Conservation (phyloP, 805 yeast genomes). For the Wickerhamomyces xylosicus region DNA sequence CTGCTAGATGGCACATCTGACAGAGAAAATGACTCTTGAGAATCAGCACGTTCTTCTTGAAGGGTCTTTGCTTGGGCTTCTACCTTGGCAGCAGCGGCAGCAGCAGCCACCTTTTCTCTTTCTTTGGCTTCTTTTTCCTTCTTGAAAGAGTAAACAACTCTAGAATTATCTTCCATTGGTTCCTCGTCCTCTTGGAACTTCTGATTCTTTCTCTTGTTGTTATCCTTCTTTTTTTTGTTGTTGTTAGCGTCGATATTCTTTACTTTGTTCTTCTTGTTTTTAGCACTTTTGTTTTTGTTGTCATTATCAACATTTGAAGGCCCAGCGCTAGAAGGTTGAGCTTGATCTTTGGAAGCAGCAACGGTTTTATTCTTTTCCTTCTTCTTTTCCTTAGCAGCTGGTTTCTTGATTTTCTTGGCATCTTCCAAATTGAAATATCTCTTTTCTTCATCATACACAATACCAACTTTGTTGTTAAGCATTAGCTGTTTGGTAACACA, state of each 20-base stretch:
- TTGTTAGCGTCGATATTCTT: slow-evolving; percentile 2
- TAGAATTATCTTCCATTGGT: background rate
- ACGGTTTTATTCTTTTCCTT: background rate
- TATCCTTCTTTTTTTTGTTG: slow-evolving; percentile 1
- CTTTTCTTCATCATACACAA: slow-evolving; percentile 15
- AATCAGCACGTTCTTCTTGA: background rate
- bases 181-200: background rate
- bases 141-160: slow-evolving; percentile 1
- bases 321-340: background rate
- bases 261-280: background rate
- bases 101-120: background rate
- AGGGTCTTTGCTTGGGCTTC: background rate
- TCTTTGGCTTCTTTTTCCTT: background rate
- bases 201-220: background rate
- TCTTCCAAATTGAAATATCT: slow-evolving; percentile 11
- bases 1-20: background rate
- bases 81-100: background rate
- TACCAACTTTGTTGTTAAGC: slow-evolving; percentile 19
- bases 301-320: slow-evolving; percentile 1
- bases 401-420: slow-evolving; percentile 5
- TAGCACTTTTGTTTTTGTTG: background rate
- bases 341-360: background rate
- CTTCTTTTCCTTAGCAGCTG: background rate
- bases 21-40: slow-evolving; percentile 1
- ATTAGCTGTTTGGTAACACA: slow-evolving; percentile 21